These are phyloP conservation scores for Scutellaria barbata DNA, from an alignment of 257 asterid species.

Conservation along the genomic window DNA sequence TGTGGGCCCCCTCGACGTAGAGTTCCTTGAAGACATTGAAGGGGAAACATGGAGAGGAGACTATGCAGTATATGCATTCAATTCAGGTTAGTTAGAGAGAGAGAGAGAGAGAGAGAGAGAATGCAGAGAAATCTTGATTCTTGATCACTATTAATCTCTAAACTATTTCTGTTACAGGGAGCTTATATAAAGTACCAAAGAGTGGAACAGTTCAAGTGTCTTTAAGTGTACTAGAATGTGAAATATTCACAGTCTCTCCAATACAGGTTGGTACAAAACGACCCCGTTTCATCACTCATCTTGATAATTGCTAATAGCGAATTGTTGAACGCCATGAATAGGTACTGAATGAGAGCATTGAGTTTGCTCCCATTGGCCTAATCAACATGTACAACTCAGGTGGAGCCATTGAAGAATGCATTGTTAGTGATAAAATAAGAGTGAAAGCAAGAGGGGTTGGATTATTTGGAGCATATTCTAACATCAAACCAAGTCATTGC, in stretches of 20 bases:
- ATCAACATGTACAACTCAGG: slow-evolving; percentile 65
- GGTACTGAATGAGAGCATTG: slow-evolving; percentile 32
- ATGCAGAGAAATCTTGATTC: not conserved
- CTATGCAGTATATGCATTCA: slow-evolving; percentile 55
- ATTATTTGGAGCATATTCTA: slow-evolving; percentile 74
- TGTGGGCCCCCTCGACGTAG: slow-evolving; percentile 56
- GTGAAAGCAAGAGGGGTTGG: slow-evolving; percentile 61
- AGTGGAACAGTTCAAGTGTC: slow-evolving; percentile 44
- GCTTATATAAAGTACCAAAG: slow-evolving; percentile 47
- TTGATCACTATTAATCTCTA: not conserved
- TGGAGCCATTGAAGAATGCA: slow-evolving; percentile 52
- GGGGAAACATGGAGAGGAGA: slow-evolving; percentile 57
- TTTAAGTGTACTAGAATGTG: slow-evolving; percentile 46
- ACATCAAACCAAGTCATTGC: slow-evolving; percentile 52
- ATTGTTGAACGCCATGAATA: not conserved
- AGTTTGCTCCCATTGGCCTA: slow-evolving; percentile 60
- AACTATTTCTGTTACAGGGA: slow-evolving; percentile 36
- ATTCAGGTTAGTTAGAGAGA: slow-evolving; percentile 44
- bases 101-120: too few relatives aligned
- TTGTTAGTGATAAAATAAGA: slow-evolving; percentile 26
- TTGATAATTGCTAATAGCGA: not conserved
- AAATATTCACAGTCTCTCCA: slow-evolving; percentile 63
- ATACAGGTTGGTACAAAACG: slow-evolving; percentile 40
- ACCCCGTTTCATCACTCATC: not conserved
- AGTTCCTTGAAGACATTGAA: slow-evolving; percentile 53